Evolutionary conservation across 768 basidiomycete species (phyloP), one percentile per base, ranked within the genome.

Genomic region (Tylopilus subfusipes): DNA sequence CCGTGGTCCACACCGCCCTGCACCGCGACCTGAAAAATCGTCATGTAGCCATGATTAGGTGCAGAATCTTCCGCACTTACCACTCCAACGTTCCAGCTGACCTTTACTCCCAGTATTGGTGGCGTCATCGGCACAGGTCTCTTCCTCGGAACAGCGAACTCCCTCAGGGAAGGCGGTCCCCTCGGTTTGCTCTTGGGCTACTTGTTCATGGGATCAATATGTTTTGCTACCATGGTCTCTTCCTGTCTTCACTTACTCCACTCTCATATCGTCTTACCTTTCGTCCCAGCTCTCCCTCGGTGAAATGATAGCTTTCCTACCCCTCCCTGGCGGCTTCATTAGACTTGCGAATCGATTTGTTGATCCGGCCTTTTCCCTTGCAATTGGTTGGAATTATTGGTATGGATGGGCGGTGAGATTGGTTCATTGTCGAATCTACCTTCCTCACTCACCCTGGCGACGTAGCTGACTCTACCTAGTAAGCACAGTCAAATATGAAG

Each of bases 271-370:
- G 39, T 31, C 46, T 58, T 5, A 56, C 31, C 1, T 48, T 18
- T 33, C 10, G 1, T 45, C 12, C 64, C 16, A 71, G 61, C 61
- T 70, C 5, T 67, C 72, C 24, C 53, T 72, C 8, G 78, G 78
- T 30, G 78, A 79, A n/a, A n/a, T n/a, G n/a, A n/a, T n/a, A n/a
- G n/a, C n/a, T n/a, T n/a, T n/a, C n/a, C n/a, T n/a, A n/a, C 78
- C 78, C 6, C 61, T 79, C 8, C 68, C 76, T 19, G 78, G 78
- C 1, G 77, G 77, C 44, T 76, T 77, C 48, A 76, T 79, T 43
- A 74, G 71, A 24, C 71, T 77, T 11, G 75, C 78, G 0, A 79
- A 77, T 48, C 72, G 79, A 5, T 79, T 79, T 29, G 72, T 80
- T 18, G 74, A 79, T 48, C 75, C 72, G 1, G 75, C 76, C 4